phyloP scores from a whole-genome alignment of 768 basidiomycete genomes.

The Lactarius sp. region DNA sequence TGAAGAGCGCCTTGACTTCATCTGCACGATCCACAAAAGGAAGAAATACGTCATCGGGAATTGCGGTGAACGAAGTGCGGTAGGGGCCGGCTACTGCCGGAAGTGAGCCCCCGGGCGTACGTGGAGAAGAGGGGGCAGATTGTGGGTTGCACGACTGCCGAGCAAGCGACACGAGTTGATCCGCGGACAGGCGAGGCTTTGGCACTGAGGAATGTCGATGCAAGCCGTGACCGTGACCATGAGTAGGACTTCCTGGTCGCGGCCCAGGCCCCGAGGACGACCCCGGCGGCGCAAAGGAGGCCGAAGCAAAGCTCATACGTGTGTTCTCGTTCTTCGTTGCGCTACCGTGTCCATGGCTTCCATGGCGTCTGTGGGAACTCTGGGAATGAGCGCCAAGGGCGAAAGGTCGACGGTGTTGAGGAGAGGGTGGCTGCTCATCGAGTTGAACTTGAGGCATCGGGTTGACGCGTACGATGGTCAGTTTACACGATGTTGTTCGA shows the following conservation, averaged over 20 bases:
- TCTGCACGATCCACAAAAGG: conserved; percentile 81
- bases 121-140: conserved; percentile 30
- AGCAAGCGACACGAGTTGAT: conserved; percentile 72
- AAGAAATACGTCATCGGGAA: conserved; percentile 72
- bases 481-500: conserved; percentile 53
- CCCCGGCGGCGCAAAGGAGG: conserved; percentile 46
- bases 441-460: conserved; percentile 32
- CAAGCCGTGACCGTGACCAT: conserved; percentile 30
- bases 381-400: conserved; percentile 29
- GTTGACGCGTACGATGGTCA: conserved; percentile 70
- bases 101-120: conserved; percentile 25
- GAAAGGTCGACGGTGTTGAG: conserved; percentile 29
- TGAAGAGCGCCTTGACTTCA: conserved; percentile 67
- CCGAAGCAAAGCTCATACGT: conserved; percentile 60
- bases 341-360: conserved; percentile 31
- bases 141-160: conserved; percentile 49
- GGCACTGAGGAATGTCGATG: conserved; percentile 44
- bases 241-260: conserved; percentile 28
- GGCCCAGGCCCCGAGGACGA: conserved; percentile 27
- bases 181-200: conserved; percentile 47
- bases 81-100: conserved; percentile 21
- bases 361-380: conserved; percentile 29
- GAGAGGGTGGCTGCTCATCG: conserved; percentile 37
- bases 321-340: conserved; percentile 29
- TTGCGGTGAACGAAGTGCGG: conserved; percentile 64